Evolutionary conservation across 768 basidiomycete genomes (phyloP).

Genomic region (Panaeolus cyanescens): DNA sequence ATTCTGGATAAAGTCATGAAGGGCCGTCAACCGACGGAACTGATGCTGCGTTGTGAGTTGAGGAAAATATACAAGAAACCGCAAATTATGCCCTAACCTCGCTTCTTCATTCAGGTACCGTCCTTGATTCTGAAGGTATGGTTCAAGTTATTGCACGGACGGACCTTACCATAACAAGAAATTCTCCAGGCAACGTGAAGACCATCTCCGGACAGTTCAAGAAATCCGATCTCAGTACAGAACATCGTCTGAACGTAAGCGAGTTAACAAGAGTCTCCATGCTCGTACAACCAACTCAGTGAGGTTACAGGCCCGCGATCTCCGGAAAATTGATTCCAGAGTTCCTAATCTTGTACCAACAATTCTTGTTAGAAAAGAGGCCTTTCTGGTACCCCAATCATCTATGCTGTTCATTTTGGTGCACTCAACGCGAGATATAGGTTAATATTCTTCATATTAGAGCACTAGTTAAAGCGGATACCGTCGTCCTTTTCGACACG

Average conservation of each 20-base stretch:
- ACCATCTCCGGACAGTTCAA: constrained; percentile 90
- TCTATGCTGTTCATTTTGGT: background rate
- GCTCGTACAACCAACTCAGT: constrained; percentile 12
- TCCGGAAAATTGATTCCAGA: constrained; percentile 94
- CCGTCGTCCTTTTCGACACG: constrained; percentile 90
- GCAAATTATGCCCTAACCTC: constrained; percentile 11
- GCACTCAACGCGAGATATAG: constrained; percentile 36
- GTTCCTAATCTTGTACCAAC: constrained; percentile 94
- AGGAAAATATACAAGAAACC: constrained; percentile 4
- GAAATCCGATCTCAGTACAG: constrained; percentile 83
- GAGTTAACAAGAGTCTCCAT: background rate
- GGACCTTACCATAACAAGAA: constrained; percentile 19
- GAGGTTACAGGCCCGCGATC: constrained; percentile 77
- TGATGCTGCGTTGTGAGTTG: constrained; percentile 86
- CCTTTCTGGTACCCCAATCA: constrained; percentile 74
- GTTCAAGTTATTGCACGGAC: constrained; percentile 13
- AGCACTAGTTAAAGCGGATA: constrained; percentile 91
- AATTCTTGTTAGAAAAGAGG: constrained; percentile 86
- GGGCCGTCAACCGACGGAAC: constrained; percentile 84
- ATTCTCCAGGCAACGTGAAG: constrained; percentile 71
- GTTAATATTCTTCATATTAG: constrained; percentile 95
- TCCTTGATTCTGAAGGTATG: constrained; percentile 82
- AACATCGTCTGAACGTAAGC: constrained; percentile 89
- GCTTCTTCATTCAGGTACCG: constrained; percentile 60
- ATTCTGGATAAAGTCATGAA: constrained; percentile 87